These are phyloP conservation scores for Boletus rex-veris DNA, from an alignment of 768 basidiomycete genomes.

Conservation along the genomic window DNA sequence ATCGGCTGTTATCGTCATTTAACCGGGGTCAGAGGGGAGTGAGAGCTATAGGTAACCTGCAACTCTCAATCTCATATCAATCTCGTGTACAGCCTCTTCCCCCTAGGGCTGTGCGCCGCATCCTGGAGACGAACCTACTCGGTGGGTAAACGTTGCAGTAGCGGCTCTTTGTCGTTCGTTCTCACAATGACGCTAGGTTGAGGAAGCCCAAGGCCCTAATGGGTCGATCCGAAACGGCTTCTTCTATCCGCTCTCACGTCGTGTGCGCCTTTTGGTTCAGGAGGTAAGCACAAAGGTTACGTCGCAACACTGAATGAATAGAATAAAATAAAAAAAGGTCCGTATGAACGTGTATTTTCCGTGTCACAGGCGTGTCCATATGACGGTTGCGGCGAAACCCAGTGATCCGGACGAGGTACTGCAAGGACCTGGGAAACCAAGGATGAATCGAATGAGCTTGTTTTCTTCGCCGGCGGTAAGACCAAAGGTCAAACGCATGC, in stretches of 20 bases:
- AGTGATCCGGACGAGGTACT: neutral
- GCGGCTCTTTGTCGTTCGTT: neutral
- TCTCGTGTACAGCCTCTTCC: slow-evolving; percentile 6
- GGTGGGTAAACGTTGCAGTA: neutral
- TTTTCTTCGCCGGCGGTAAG: neutral
- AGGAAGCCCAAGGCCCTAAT: neutral
- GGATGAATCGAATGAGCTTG: too few species aligned
- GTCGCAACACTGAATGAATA: neutral
- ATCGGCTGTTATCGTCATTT: slow-evolving; percentile 2
- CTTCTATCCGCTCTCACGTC: slow-evolving; percentile 7
- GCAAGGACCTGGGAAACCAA: too few species aligned
- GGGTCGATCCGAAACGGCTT: slow-evolving; percentile 11
- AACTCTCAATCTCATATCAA: slow-evolving; percentile 13
- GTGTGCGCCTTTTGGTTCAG: neutral
- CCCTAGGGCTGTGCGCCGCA: slow-evolving; percentile 12
- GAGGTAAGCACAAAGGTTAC: neutral
- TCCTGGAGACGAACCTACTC: slow-evolving; percentile 9
- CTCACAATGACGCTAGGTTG: neutral
- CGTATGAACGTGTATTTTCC: slow-evolving; percentile 11
- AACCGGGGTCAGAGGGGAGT: slow-evolving; percentile 10
- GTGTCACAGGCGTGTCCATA: neutral
- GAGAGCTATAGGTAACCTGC: neutral
- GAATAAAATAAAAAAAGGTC: neutral
- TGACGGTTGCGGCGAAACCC: neutral
- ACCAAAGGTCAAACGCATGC: neutral